Evolutionary conservation across 768 basidiomycete genomes (phyloP), one percentile per base, ranked within the genome.

Genomic region (Russula lepida): DNA sequence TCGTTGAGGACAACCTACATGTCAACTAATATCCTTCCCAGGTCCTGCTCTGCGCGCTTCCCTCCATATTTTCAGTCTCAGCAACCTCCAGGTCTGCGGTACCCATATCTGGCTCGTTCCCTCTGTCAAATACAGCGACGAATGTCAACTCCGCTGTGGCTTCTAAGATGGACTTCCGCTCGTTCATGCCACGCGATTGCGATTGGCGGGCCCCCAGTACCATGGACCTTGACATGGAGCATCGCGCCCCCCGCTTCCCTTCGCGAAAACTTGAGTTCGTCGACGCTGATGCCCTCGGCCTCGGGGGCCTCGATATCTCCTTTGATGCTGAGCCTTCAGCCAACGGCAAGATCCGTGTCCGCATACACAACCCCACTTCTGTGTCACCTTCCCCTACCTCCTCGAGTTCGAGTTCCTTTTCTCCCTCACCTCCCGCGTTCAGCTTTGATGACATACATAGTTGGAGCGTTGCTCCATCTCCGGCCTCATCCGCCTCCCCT

Each of bases 21-120:
- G 59, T 59, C 64, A 70, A 35, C 71, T 28, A 56, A 39, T 58
- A 46, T 64, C 53, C 63, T 43, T 53, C 37, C n/a, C 77, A 89
- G 83, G 86, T 88, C 67, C 79, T 91, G 49, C 78, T 90, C 47
- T 90, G 87, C 67, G 86, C 87, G 2, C 79, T 91, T 28, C 89
- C 89, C 17, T 81, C 84, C 23, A 78, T 91, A 47, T 79, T 90
- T 56, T 84, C 88, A 23, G 76, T 88, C 74, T 80, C 85, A 52
- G 74, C 83, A 53, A 74, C 82, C 63, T 68, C 63, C 44, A 64
- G 63, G 35, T 75, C 78, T 23, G 67, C 80, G 27, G 67, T 83
- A 13, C 82, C 83, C 52, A 78, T 81, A 49, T 77, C 77, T 64
- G 83, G 86, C 70, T 78, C 81, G 27, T 72, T 83, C 59, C 80